Evolutionary conservation across 768 basidiomycete species (phyloP).

Genomic region (Collybia sp.): DNA sequence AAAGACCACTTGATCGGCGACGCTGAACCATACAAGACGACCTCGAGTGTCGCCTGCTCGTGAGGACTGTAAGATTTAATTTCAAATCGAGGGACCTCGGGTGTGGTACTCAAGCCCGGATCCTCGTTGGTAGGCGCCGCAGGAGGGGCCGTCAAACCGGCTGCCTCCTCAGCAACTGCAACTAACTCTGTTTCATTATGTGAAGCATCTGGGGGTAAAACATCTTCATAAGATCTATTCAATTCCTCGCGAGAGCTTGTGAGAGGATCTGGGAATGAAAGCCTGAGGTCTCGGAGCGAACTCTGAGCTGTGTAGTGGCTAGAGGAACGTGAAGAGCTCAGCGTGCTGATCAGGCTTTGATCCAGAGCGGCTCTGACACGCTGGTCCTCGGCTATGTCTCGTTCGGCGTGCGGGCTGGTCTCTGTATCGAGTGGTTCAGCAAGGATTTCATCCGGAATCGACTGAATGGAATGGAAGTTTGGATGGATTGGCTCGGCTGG

Average conservation of each 20-base stretch:
- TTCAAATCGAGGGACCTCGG: conserved; percentile 30
- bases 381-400: conserved; percentile 56
- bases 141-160: conserved; percentile 5
- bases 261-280: conserved; percentile 83
- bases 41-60: conserved; percentile 43
- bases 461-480: neutral
- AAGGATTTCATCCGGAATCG: conserved; percentile 13
- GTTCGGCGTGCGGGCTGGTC: conserved; percentile 20
- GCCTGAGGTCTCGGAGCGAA: conserved; percentile 68
- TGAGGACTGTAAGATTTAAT: conserved; percentile 13
- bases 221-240: conserved; percentile 54
- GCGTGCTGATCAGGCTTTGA: conserved; percentile 79
- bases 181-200: conserved; percentile 18
- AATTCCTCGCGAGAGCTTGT: conserved; percentile 64
- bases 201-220: conserved; percentile 31
- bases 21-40: conserved; percentile 65
- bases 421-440: conserved; percentile 24
- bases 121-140: conserved; percentile 18
- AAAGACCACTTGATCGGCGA: conserved; percentile 58
- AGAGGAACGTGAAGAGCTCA: conserved; percentile 69
- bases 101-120: conserved; percentile 27
- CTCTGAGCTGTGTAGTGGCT: conserved; percentile 47
- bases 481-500: conserved; percentile 38
- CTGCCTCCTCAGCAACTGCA: conserved; percentile 14
- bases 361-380: conserved; percentile 71